phyloP scores from a whole-genome alignment of 495 filamentous ascomycete genomes.

The Penicillium crystallinum region DNA sequence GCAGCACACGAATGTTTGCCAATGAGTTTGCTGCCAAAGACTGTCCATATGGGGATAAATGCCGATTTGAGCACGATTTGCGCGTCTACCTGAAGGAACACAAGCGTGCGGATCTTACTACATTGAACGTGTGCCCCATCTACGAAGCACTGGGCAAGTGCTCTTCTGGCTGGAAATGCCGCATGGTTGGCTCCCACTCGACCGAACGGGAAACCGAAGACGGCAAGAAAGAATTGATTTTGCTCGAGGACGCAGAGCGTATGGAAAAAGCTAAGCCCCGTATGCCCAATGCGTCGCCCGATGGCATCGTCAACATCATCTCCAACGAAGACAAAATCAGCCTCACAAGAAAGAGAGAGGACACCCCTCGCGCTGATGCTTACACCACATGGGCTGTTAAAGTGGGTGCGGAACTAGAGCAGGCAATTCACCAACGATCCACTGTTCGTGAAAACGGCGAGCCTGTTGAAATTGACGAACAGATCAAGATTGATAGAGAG shows the following conservation, averaged over 20 bases:
- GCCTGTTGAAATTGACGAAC: constrained; percentile 8
- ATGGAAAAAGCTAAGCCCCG: constrained; percentile 35
- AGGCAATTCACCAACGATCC: constrained; percentile 34
- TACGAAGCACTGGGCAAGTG: constrained; percentile 74
- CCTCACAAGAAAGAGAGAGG: constrained; percentile 60
- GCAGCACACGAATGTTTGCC: constrained; percentile 57
- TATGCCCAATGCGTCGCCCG: constrained; percentile 38
- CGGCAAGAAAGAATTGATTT: constrained; percentile 73
- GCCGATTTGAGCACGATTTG: constrained; percentile 75
- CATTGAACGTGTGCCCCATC: constrained; percentile 71
- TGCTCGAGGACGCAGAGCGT: constrained; percentile 53
- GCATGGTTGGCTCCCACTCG: constrained; percentile 77
- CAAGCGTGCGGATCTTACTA: constrained; percentile 70
- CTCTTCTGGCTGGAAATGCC: constrained; percentile 83
- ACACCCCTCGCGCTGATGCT: constrained; percentile 63
- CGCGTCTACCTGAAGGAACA: constrained; percentile 78
- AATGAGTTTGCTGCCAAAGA: constrained; percentile 69
- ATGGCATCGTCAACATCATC: constrained; percentile 71
- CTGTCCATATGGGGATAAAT: constrained; percentile 73
- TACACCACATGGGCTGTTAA: constrained; percentile 72
- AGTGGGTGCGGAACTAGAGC: constrained; percentile 50
- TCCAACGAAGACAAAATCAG: constrained; percentile 58
- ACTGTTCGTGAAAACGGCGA: background rate
- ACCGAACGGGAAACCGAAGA: constrained; percentile 67
- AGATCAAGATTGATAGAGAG: constrained; percentile 37